Conservation (phyloP, 2,329 filamentous ascomycete species). For the Trichoderma hamatum region DNA sequence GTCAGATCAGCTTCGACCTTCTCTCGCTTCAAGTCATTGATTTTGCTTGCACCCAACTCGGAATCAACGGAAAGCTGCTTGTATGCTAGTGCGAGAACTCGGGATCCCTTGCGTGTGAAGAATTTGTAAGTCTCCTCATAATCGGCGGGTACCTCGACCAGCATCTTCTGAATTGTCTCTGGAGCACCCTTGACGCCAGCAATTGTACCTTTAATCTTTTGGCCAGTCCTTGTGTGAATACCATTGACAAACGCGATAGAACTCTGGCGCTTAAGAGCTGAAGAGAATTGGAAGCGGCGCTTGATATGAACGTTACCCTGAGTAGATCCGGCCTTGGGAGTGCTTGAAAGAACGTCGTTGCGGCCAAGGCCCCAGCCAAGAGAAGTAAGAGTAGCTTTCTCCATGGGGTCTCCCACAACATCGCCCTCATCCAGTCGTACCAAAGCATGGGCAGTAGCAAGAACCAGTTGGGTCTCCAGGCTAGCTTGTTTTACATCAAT, state of each 20-base stretch:
- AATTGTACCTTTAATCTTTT: constrained; percentile 82
- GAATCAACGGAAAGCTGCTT: constrained; percentile 83
- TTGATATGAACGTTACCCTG: constrained; percentile 86
- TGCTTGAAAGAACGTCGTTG: constrained; percentile 78
- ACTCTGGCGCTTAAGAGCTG: constrained; percentile 92
- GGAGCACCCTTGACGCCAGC: constrained; percentile 96
- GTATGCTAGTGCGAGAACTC: constrained; percentile 91
- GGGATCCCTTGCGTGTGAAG: constrained; percentile 92
- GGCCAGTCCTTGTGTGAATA: constrained; percentile 70
- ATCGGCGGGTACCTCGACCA: constrained; percentile 76
- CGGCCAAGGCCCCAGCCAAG: constrained; percentile 92
- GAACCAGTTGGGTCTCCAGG: constrained; percentile 85
- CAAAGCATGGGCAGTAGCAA: constrained; percentile 91
- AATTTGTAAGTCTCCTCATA: constrained; percentile 99
- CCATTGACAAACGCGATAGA: constrained; percentile 83
- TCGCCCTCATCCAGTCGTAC: constrained; percentile 97
- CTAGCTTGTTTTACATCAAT: constrained; percentile 70
- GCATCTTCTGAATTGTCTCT: constrained; percentile 94
- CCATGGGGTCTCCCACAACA: constrained; percentile 97
- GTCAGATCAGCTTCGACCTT: constrained; percentile 81
- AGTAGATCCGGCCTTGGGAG: constrained; percentile 43
- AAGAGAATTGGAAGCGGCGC: constrained; percentile 97
- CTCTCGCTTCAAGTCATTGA: constrained; percentile 94
- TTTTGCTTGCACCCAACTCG: constrained; percentile 79
- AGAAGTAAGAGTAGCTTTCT: constrained; percentile 88